Conservation (phyloP, 306 rosid species). For the Sesbania bispinosa region DNA sequence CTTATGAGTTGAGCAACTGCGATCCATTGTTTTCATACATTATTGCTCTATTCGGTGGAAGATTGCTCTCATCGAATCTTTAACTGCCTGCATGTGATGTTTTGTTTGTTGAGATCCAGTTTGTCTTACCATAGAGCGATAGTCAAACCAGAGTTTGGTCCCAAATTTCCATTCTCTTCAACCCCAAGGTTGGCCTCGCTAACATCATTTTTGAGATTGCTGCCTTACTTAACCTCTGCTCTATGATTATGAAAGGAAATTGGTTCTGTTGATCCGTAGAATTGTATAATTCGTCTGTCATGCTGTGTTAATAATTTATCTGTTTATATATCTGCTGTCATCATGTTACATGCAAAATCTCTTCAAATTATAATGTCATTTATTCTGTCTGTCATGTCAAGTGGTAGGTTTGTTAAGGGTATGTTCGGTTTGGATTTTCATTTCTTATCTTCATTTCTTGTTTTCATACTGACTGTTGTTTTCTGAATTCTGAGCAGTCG, state of each 20-base stretch:
- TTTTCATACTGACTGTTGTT: too few species aligned
- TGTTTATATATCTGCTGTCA: neutral
- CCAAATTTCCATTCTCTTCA: slow-evolving; percentile 24
- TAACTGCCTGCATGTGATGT: slow-evolving; percentile 34
- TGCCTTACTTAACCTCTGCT: neutral
- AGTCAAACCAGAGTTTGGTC: slow-evolving; percentile 27
- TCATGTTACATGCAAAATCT: neutral
- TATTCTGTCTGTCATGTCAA: neutral
- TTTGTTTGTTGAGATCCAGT: slow-evolving; percentile 50
- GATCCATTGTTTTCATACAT: slow-evolving; percentile 5
- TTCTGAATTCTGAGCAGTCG: neutral
- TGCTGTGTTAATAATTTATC: neutral
- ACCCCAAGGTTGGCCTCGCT: slow-evolving; percentile 23
- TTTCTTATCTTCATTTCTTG: neutral
- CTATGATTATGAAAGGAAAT: slow-evolving; percentile 14
- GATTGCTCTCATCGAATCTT: slow-evolving; percentile 28
- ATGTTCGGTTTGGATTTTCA: neutral
- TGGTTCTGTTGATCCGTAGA: neutral
- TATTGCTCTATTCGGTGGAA: slow-evolving; percentile 34
- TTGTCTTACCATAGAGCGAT: slow-evolving; percentile 14
- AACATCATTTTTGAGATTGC: slow-evolving; percentile 28
- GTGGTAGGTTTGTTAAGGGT: neutral
- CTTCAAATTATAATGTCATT: neutral
- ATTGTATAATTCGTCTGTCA: neutral
- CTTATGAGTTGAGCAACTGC: slow-evolving; percentile 44